Percentiles rank a stretch among this genome's conserved stretches.
Conservation (phyloP, 2,329 filamentous ascomycete species). For the Aspergillus sp. region DNA sequence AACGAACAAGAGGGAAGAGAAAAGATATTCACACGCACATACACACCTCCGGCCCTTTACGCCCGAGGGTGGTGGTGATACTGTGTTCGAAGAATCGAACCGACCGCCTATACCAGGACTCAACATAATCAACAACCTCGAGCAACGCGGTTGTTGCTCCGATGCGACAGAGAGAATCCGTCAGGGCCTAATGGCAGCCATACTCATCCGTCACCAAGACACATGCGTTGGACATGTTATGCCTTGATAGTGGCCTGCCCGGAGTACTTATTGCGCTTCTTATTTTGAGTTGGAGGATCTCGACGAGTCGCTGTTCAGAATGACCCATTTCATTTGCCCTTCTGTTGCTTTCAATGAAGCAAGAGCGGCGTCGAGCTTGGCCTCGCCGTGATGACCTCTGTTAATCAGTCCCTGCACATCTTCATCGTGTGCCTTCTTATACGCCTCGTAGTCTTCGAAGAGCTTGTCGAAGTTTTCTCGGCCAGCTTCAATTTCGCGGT, state of each 20-base stretch:
- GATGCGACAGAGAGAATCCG: neutral
- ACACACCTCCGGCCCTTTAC: neutral
- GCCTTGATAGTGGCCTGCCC: neutral
- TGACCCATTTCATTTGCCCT: slow-evolving; percentile 42
- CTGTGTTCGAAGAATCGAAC: too few species aligned
- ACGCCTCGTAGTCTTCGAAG: slow-evolving; percentile 32
- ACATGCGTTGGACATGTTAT: neutral
- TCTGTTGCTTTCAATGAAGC: slow-evolving; percentile 35
- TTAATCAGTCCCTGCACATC: slow-evolving; percentile 29
- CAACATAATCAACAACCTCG: neutral
- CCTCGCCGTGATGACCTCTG: slow-evolving; percentile 21
- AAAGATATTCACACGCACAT: neutral
- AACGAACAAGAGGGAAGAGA: slow-evolving; percentile 2
- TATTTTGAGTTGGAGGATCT: slow-evolving; percentile 18
- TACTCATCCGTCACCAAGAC: neutral
- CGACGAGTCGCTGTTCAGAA: slow-evolving; percentile 33
- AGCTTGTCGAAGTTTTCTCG: slow-evolving; percentile 35
- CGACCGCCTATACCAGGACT: neutral
- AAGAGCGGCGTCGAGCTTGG: slow-evolving; percentile 29
- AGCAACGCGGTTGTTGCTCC: neutral
- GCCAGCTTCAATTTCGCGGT: slow-evolving; percentile 34
- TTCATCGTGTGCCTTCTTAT: slow-evolving; percentile 35
- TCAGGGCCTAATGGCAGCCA: neutral
- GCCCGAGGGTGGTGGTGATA: too few species aligned
- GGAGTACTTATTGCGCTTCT: neutral